Evolutionary conservation across 768 basidiomycete species (phyloP), one percentile per base, ranked within the genome.

Genomic region (Porphyrellus cyaneotinctus): DNA sequence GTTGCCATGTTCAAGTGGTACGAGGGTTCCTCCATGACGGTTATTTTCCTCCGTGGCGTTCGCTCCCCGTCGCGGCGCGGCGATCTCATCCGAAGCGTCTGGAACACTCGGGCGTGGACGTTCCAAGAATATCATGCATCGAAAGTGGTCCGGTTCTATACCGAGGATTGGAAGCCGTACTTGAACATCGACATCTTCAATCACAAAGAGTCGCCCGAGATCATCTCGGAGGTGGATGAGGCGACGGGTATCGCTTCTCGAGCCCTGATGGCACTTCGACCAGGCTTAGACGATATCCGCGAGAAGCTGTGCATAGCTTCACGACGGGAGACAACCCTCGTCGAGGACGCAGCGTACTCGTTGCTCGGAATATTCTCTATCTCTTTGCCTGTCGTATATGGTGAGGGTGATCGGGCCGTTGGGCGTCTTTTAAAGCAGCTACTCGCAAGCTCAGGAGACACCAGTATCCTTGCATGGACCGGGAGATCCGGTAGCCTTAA

Each of bases 301-400:
- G 58, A 52, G 36, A 60, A 60, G 36, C 37, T 59, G 17, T 44
- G 45, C 36, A 39, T 60, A 1, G 58, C 57, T 17, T 54, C 58
- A 3, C 17, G 15, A 14, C 53, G 53, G 15, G 15, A 50, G 7
- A 54, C 53, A 8, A 59, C 47, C 0, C 15, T 31, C 8, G 17
- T 51, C 6, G 58, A 60, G 30, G 58, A 60, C 30, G 47, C 47
- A 6, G 49, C 58, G 3, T 59, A 59, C 24, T 59, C 56, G 9
- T 37, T 59, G 6, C 38, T 53, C 0, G 49, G 52, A 13, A 49
- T 60, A 28, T 59, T 60, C 14, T 46, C 53, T 2, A 5, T 23
- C 10, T 15, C 31, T 4, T 12, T 52, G 22, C 48, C 50, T 1
- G 15, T 47, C 7, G 46, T 56, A n/a, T 60, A 59, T 39, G 59